Conservation (phyloP, 2,329 filamentous ascomycete genomes). For the Hymenoscyphus fraxineus region DNA sequence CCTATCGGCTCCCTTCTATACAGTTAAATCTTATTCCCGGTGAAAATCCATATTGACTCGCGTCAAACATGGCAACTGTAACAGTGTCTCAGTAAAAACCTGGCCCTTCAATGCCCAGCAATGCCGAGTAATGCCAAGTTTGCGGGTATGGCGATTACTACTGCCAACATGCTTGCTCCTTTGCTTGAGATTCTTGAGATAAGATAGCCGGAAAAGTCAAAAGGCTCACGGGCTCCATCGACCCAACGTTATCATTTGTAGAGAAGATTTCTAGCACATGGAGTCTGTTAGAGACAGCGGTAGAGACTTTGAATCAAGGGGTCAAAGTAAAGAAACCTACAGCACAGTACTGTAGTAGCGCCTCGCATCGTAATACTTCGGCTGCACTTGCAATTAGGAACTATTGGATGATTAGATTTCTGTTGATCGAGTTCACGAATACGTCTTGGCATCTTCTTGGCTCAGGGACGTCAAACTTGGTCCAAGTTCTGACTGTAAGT, state of each 20-base stretch:
- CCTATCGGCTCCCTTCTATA: background rate
- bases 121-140: constrained; percentile 4
- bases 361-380: background rate
- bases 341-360: background rate
- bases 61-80: constrained; percentile 11
- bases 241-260: background rate
- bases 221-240: constrained; percentile 1
- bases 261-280: background rate
- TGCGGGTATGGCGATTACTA: constrained; percentile 12
- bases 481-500: background rate
- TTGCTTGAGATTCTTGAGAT: constrained; percentile 6
- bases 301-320: background rate
- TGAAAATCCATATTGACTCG: background rate
- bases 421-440: background rate
- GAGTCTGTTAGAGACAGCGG: background rate
- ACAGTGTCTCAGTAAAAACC: constrained; percentile 9
- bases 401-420: background rate
- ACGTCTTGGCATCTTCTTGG: background rate
- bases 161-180: constrained; percentile 1
- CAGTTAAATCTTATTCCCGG: too few species aligned
- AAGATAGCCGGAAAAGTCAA: background rate
- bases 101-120: background rate
- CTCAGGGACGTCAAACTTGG: background rate
- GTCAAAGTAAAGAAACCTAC: background rate
- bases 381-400: background rate